These are phyloP conservation scores for Dactylis glomerata DNA, from an alignment of 176 grass and related monocot species.

Conservation along the genomic window DNA sequence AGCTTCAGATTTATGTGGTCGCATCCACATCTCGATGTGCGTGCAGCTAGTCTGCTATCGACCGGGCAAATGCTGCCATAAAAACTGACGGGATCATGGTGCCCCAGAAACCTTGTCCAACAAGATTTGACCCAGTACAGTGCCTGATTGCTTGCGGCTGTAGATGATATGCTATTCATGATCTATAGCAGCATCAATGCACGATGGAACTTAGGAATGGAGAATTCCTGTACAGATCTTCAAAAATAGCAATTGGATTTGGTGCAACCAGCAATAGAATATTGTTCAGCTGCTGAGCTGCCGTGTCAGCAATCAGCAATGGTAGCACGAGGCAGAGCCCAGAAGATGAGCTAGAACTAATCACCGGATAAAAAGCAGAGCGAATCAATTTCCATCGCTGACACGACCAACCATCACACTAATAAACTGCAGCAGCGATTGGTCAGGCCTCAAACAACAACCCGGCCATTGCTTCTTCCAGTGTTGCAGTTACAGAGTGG, in stretches of 20 bases:
- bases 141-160: background rate
- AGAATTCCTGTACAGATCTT: background rate
- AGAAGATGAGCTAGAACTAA: slow-evolving; percentile 11
- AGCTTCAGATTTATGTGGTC: background rate
- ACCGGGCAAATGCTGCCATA: background rate
- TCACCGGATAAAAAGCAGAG: background rate
- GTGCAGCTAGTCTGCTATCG: slow-evolving; percentile 1
- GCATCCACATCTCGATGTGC: background rate
- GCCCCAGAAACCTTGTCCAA: background rate
- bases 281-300: background rate
- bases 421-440: background rate
- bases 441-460: background rate
- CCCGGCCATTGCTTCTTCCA: background rate
- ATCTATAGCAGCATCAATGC: background rate
- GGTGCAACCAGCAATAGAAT: too few species aligned
- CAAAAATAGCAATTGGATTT: background rate
- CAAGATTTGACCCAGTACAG: background rate
- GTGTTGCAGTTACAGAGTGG: background rate
- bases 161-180: background rate
- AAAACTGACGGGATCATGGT: background rate
- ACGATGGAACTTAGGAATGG: background rate
- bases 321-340: background rate
- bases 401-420: slow-evolving; percentile 8
- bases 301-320: background rate
- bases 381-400: background rate